phyloP scores from a whole-genome alignment of 345 rosid genomes.

The Populus davidiana region DNA sequence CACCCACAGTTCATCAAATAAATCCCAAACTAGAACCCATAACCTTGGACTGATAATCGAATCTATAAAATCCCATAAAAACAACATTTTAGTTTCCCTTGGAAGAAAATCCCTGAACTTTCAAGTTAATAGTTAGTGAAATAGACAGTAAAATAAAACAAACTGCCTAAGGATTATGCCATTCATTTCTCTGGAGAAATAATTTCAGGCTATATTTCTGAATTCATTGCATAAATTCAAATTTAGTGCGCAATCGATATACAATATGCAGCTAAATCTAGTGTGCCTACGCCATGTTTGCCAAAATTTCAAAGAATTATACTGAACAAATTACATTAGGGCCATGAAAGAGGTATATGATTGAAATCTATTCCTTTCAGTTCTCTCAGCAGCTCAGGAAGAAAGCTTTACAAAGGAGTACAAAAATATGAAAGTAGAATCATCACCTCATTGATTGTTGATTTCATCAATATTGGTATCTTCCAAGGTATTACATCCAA shows the following conservation, averaged over 20 bases:
- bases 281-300: neutral
- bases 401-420: constrained; percentile 11
- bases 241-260: neutral
- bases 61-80: too few species aligned
- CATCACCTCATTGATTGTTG: constrained; percentile 49
- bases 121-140: neutral
- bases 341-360: neutral
- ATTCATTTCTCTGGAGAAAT: neutral
- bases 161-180: neutral
- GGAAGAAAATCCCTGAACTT: too few species aligned
- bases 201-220: neutral
- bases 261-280: neutral
- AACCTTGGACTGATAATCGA: too few species aligned
- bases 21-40: too few species aligned
- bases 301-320: constrained; percentile 27
- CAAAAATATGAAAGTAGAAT: neutral
- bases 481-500: constrained; percentile 51
- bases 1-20: too few species aligned
- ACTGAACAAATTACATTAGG: constrained; percentile 4
- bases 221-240: neutral
- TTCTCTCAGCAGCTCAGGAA: constrained; percentile 1
- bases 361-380: neutral
- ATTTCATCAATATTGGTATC: constrained; percentile 59
- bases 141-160: neutral
- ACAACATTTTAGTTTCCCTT: too few species aligned